Percentiles rank a stretch among this genome's conserved stretches.
Conservation (phyloP, 306 rosid species). For the Astragalus membranaceus region DNA sequence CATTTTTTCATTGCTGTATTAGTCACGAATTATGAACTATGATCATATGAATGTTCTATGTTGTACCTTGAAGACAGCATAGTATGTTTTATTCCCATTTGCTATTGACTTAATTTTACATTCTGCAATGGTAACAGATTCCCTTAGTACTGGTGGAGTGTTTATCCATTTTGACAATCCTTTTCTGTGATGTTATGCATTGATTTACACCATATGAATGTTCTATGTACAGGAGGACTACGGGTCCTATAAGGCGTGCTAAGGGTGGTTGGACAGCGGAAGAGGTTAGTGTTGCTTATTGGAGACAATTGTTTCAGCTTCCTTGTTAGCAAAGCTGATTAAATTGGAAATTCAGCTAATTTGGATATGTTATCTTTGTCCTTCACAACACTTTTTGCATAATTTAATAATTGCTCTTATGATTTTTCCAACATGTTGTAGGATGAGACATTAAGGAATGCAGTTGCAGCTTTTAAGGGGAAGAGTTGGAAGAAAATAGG, state of each 20-base stretch:
- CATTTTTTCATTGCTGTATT: constrained; percentile 11
- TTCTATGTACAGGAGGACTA: constrained; percentile 62
- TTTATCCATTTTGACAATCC: background rate
- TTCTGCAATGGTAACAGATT: constrained; percentile 2
- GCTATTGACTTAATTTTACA: constrained; percentile 1
- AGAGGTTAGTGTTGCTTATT: constrained; percentile 58
- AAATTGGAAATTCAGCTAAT: constrained; percentile 12
- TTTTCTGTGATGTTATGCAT: constrained; percentile 3
- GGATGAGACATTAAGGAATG: constrained; percentile 95
- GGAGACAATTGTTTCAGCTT: background rate
- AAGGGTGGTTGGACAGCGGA: constrained; percentile 98
- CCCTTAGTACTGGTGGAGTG: background rate
- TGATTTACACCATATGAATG: constrained; percentile 1
- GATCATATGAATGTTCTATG: background rate
- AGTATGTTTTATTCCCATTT: background rate
- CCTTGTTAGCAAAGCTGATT: constrained; percentile 19
- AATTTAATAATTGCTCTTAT: background rate
- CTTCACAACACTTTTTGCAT: background rate
- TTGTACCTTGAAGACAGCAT: background rate
- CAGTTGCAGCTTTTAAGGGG: constrained; percentile 82
- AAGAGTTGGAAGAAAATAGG: constrained; percentile 99
- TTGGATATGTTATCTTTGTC: background rate
- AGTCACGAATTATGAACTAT: background rate
- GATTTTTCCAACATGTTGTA: constrained; percentile 30
- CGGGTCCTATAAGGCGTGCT: constrained; percentile 96